phyloP scores from a whole-genome alignment of 2,329 filamentous ascomycete species.

The Passalora sequoiae region DNA sequence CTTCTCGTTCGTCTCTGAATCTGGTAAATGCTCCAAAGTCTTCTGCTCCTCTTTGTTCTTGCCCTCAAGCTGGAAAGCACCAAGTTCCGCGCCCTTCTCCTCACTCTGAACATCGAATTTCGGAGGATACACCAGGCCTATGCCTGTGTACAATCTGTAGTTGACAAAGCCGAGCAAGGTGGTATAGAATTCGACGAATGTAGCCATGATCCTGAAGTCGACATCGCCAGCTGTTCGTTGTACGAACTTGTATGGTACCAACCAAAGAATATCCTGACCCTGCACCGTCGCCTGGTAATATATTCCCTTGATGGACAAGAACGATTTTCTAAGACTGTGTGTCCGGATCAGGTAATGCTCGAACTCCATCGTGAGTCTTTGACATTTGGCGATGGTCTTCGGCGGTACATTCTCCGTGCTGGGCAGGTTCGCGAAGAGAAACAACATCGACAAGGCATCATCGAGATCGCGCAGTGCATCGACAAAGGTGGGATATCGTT shows the following conservation, averaged over 20 bases:
- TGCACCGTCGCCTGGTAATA: conserved; percentile 98
- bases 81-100: conserved; percentile 82
- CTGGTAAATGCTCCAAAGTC: conserved; percentile 24
- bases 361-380: conserved; percentile 89
- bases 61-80: conserved; percentile 84
- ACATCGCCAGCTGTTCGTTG: conserved; percentile 90
- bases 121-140: conserved; percentile 90
- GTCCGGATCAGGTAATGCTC: conserved; percentile 95
- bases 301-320: conserved; percentile 97
- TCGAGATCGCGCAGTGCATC: conserved; percentile 92
- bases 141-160: conserved; percentile 84
- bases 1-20: conserved; percentile 33
- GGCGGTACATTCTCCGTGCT: conserved; percentile 83
- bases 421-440: conserved; percentile 93
- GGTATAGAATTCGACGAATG: conserved; percentile 98
- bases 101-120: conserved; percentile 86
- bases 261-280: conserved; percentile 93
- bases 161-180: conserved; percentile 94
- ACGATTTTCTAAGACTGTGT: conserved; percentile 87
- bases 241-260: conserved; percentile 97
- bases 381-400: conserved; percentile 93
- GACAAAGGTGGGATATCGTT: conserved; percentile 94
- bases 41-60: conserved; percentile 48
- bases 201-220: conserved; percentile 98
- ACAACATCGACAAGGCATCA: conserved; percentile 93